These are phyloP conservation scores for Cyberlindnera bimundalis DNA, from an alignment of 805 yeast genomes.

Conservation along the genomic window DNA sequence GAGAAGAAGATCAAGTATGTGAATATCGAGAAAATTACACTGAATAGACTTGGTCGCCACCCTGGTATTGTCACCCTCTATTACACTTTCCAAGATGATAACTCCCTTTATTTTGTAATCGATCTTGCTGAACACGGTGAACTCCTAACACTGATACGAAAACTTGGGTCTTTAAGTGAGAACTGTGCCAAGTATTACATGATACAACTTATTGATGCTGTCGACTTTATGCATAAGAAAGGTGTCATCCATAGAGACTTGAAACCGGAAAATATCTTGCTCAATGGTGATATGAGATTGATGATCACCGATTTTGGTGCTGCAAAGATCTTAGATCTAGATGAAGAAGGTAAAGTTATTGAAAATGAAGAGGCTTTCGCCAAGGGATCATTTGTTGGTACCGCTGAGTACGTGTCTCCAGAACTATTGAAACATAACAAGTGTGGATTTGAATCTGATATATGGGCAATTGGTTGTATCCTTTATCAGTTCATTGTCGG, in stretches of 20 bases:
- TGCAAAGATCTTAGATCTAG: conserved; percentile 65
- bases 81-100: conserved; percentile 92
- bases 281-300: conserved; percentile 80
- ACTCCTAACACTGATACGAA: conserved; percentile 71
- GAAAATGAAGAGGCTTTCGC: conserved; percentile 31
- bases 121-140: conserved; percentile 98
- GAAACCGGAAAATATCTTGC: conserved; percentile 88
- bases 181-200: conserved; percentile 74
- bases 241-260: conserved; percentile 93
- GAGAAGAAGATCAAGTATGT: conserved; percentile 95
- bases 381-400: conserved; percentile 83
- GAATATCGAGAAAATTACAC: conserved; percentile 87
- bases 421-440: conserved; percentile 78
- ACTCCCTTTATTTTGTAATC: conserved; percentile 82
- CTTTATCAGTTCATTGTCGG: conserved; percentile 94
- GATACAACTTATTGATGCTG: conserved; percentile 85
- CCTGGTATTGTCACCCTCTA: conserved; percentile 92
- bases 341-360: conserved; percentile 3
- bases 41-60: conserved; percentile 84
- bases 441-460: conserved; percentile 88
- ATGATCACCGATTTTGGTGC: conserved; percentile 98
- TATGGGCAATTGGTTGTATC: conserved; percentile 98
- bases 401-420: conserved; percentile 96
- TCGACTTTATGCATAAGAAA: conserved; percentile 80
- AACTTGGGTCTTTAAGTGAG: conserved; percentile 74